These are phyloP conservation scores for Ballota nigra DNA, from an alignment of 257 asterid genomes.

Conservation along the genomic window DNA sequence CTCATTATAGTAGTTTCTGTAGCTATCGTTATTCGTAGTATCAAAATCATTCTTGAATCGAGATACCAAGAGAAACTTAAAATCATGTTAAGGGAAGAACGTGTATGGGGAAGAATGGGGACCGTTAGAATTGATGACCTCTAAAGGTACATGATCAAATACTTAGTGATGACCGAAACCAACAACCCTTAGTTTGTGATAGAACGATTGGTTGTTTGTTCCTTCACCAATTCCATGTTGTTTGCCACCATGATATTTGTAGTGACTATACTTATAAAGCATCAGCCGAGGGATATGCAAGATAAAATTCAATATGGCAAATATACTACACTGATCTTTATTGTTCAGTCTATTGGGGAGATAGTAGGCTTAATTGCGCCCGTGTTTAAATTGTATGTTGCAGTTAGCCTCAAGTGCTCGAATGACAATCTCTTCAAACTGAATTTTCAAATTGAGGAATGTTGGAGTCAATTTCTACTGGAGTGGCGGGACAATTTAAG, in stretches of 20 bases:
- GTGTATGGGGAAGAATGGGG: too few relatives aligned
- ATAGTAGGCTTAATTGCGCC: neutral
- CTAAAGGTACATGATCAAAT: too few relatives aligned
- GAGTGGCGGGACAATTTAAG: slow-evolving; percentile 28
- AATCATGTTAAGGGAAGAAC: neutral
- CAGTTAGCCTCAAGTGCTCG: neutral
- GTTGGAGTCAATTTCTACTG: slow-evolving; percentile 21
- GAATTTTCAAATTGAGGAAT: neutral
- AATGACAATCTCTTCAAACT: neutral
- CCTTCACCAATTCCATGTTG: neutral
- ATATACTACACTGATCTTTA: neutral
- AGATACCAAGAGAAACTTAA: slow-evolving; percentile 20
- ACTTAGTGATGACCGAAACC: too few relatives aligned
- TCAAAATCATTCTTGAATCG: slow-evolving; percentile 6
- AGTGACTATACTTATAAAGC: neutral
- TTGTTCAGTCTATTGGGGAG: slow-evolving; percentile 10
- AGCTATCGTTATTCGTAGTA: slow-evolving; percentile 6
- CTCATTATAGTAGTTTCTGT: slow-evolving; percentile 7
- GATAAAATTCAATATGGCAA: neutral
- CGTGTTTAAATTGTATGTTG: slow-evolving; percentile 15
- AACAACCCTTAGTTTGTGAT: slow-evolving; percentile 23
- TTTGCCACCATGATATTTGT: neutral
- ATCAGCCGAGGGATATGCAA: neutral
- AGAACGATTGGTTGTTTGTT: slow-evolving; percentile 19
- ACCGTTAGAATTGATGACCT: too few relatives aligned